Percentiles rank a stretch among this genome's conserved stretches.
Conservation (phyloP, 129 eudicot genomes). For the Gnaphalium uliginosum region DNA sequence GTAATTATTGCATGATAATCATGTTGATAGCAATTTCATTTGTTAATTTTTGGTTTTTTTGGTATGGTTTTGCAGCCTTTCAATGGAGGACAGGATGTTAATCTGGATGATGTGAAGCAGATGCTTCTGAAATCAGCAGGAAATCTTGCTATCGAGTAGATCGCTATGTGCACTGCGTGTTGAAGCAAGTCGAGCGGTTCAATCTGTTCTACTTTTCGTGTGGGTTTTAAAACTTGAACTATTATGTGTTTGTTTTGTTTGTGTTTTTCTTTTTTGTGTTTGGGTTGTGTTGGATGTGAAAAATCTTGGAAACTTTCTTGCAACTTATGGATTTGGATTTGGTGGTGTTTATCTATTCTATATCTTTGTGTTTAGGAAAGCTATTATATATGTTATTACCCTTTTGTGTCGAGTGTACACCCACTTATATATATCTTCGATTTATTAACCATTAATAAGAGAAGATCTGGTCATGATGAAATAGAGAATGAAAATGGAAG, state of each 20-base stretch:
- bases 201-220: background rate
- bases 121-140: background rate
- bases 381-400: too few species aligned
- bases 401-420: too few species aligned
- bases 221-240: background rate
- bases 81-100: background rate
- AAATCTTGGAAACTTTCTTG: too few species aligned
- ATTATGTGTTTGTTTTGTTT: background rate
- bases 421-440: background rate
- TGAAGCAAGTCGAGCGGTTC: background rate
- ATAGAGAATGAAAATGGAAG: too few species aligned
- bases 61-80: background rate
- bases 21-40: background rate
- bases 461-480: too few species aligned
- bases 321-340: too few species aligned
- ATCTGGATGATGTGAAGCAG: background rate
- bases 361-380: too few species aligned
- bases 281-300: too few species aligned
- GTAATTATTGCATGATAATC: background rate
- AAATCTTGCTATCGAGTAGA: constrained; percentile 2
- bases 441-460: background rate
- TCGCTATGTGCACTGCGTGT: background rate
- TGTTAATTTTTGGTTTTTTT: background rate
- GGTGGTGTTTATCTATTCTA: too few species aligned
- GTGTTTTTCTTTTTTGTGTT: too few species aligned